phyloP scores from a whole-genome alignment of 2,329 filamentous ascomycete species.

The Pyricularia pennisetigena region DNA sequence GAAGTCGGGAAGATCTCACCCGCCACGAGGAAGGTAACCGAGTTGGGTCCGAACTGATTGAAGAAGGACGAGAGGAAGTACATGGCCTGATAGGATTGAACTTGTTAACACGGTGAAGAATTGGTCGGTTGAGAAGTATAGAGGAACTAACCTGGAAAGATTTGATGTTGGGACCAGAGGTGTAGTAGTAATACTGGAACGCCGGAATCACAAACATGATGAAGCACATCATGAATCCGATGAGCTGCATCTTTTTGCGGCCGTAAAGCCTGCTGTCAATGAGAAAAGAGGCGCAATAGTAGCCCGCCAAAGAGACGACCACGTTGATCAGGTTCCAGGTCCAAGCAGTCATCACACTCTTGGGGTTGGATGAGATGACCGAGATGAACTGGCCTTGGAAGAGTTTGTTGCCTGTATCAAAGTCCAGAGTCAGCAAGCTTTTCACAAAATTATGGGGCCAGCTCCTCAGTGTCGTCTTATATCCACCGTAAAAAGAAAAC shows the following conservation, averaged over 20 bases:
- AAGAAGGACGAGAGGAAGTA: conserved; percentile 98
- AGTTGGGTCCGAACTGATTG: conserved; percentile 97
- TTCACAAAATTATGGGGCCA: background rate
- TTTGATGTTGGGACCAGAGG: conserved; percentile 57
- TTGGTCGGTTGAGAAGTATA: background rate
- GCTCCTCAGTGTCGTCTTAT: background rate
- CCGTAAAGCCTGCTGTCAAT: conserved; percentile 97
- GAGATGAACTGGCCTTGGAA: conserved; percentile 47
- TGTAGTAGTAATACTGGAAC: conserved; percentile 83
- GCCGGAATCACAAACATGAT: conserved; percentile 87
- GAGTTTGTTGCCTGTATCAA: background rate
- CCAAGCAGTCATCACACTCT: conserved; percentile 78
- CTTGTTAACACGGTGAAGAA: background rate
- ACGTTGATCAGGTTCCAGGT: conserved; percentile 90
- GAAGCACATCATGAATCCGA: conserved; percentile 90
- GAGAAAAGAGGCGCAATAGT: conserved; percentile 80
- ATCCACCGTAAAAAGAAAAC: conserved; percentile 10
- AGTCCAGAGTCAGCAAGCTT: background rate
- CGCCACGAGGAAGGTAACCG: conserved; percentile 90
- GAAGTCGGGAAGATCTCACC: conserved; percentile 95
- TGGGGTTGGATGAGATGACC: conserved; percentile 60
- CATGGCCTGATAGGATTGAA: conserved; percentile 59
- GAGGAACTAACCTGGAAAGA: conserved; percentile 47
- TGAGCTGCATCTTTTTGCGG: conserved; percentile 90
- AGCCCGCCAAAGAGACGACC: conserved; percentile 73